Conservation (phyloP, 192 early-diverging fungal genomes). For the Coemansia biformis region DNA sequence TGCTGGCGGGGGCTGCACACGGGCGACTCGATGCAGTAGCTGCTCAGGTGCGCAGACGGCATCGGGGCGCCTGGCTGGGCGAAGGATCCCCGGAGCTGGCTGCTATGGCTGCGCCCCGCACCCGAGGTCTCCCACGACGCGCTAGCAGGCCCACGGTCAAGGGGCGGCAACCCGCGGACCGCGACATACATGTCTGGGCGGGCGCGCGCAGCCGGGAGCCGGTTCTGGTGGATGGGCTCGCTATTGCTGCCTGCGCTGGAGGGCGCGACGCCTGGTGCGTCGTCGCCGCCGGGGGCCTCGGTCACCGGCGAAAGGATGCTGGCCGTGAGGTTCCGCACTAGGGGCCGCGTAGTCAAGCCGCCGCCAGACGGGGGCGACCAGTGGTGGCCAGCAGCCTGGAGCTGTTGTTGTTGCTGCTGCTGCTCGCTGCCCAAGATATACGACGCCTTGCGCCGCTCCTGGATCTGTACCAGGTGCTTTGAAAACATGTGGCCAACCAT, state of each 20-base stretch:
- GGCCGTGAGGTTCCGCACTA: background rate
- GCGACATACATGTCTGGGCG: too few species aligned
- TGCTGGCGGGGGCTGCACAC: conserved; percentile 2
- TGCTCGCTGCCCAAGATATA: conserved; percentile 21
- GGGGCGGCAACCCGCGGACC: too few species aligned
- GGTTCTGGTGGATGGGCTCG: too few species aligned
- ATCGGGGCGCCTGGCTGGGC: background rate
- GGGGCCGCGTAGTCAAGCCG: too few species aligned
- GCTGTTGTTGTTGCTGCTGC: conserved; percentile 1
- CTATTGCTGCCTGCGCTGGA: too few species aligned
- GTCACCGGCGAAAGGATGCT: conserved; percentile 6
- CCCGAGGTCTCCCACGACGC: conserved; percentile 4
- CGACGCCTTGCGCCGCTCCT: conserved; percentile 42
- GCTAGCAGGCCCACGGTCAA: conserved; percentile 6
- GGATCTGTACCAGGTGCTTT: conserved; percentile 44
- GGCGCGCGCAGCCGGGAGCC: too few species aligned
- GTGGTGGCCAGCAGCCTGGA: too few species aligned
- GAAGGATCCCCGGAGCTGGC: background rate
- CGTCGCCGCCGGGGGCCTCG: background rate
- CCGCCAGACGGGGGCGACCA: too few species aligned
- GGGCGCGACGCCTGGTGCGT: background rate
- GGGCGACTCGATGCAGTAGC: conserved; percentile 25
- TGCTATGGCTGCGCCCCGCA: background rate
- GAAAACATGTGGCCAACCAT: conserved; percentile 47
- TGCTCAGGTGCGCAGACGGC: conserved; percentile 10